Base-by-base conservation (phyloP, 2,329 filamentous ascomycete species). In the Onygenales sp. region DNA sequence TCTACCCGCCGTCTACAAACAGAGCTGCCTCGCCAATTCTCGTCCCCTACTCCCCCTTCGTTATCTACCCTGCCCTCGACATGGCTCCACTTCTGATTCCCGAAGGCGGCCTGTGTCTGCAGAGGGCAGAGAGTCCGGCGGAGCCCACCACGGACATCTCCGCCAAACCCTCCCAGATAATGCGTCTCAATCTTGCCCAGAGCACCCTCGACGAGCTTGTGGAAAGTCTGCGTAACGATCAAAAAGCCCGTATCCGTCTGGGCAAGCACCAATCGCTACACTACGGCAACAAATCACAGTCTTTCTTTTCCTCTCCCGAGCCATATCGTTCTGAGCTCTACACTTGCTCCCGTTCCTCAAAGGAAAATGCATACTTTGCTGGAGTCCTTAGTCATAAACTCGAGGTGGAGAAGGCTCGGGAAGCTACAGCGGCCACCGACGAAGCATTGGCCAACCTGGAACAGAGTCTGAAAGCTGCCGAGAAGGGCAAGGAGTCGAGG, bases 401-500 rank as follows among this genome's bases (percentile, higher is more conserved):
- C 37, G 73, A 74, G 59, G 74, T 81, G 37, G 73, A 78, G 61
- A 77, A 77, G 66, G 76, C 76, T 40, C 73, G 77, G 63, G 71
- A 77, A 63, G 77, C 73, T 37, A 79, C 76, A 43, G 76, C 77
- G 32, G 78, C 77, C 56, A 76, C 76, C 40, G 82, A 85, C 64
- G 76, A 78, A 55, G 82, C 82, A 32, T 66, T 84, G 65, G 79
- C 79, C 51, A 76, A 74, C 40, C 71, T 85, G 52, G 77, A 82
- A 65, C 79, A 74, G 63, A 82, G 74, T 61, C 72, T 85, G 64
- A 81, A 76, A 56, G 77, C 78, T 21, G 75, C 80, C 50, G 74
- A 82, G 62, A 74, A 82, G 62, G 75, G 81, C 58, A 83, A 82
- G 67, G 76, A 82, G 65, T 80, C 80, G 39, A 81, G 80, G 64